Conservation (phyloP, 441 rosid species). For the Melastoma candidum region DNA sequence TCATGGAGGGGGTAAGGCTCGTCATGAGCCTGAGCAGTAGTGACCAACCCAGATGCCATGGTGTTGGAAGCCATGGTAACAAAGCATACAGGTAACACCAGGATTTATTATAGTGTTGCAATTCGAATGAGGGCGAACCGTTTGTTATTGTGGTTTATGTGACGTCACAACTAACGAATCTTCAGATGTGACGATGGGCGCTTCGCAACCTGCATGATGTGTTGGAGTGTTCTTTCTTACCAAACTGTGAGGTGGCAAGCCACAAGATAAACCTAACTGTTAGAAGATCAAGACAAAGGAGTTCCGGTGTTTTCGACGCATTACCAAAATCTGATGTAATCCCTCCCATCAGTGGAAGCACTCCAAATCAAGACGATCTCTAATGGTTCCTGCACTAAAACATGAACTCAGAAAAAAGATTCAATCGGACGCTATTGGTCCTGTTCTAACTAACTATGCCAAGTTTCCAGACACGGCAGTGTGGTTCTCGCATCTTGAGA, state of each 20-base stretch:
- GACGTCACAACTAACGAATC: not conserved
- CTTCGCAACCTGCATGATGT: not conserved
- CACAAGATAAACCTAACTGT: slow-evolving; percentile 34
- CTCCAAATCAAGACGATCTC: too few relatives aligned
- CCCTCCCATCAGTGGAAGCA: too few relatives aligned
- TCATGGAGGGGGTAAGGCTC: slow-evolving; percentile 21
- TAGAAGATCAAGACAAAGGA: not conserved
- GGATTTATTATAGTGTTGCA: too few relatives aligned
- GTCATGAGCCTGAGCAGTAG: slow-evolving; percentile 23
- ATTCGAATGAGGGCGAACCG: not conserved
- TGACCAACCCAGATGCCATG: slow-evolving; percentile 43
- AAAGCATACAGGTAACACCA: not conserved
- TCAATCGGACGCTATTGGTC: too few relatives aligned
- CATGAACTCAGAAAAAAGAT: too few relatives aligned
- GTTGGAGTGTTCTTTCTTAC: slow-evolving; percentile 20
- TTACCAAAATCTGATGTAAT: too few relatives aligned
- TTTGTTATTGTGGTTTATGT: slow-evolving; percentile 8
- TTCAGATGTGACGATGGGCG: too few relatives aligned
- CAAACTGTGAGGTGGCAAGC: slow-evolving; percentile 83
- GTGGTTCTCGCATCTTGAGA: too few relatives aligned
- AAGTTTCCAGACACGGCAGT: too few relatives aligned
- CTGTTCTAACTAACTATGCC: too few relatives aligned
- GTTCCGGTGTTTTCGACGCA: too few relatives aligned
- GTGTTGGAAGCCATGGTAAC: slow-evolving; percentile 33
- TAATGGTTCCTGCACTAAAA: too few relatives aligned